Conservation (phyloP, 2,329 filamentous ascomycete species). For the Colletotrichum tropicale region DNA sequence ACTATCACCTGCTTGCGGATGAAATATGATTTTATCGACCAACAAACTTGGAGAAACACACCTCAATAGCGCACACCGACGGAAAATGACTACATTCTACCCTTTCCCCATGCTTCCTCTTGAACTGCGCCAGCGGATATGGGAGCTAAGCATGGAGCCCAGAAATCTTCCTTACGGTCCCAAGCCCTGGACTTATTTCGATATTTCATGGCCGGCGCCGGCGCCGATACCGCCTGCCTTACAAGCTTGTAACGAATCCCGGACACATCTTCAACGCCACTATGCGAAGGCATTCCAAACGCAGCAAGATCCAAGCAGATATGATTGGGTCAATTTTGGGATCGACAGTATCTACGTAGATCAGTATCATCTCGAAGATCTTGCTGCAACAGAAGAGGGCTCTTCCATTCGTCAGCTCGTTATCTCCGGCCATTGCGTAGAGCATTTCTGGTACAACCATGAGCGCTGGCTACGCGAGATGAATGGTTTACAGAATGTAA, state of each 20-base stretch:
- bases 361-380: background rate
- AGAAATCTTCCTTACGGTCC: background rate
- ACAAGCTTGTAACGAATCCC: background rate
- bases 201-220: background rate
- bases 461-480: background rate
- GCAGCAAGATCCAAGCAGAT: background rate
- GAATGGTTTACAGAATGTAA: background rate
- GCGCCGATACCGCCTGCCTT: background rate
- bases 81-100: background rate
- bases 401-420: background rate
- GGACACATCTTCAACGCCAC: background rate
- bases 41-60: no score
- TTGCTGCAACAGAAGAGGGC: background rate
- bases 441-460: background rate
- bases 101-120: background rate
- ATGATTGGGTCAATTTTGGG: background rate
- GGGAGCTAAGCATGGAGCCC: background rate
- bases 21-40: no score
- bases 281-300: background rate
- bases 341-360: background rate
- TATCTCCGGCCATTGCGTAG: background rate
- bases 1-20: no score
- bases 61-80: no score
- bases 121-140: background rate
- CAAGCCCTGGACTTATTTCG: background rate